phyloP scores from a whole-genome alignment of 2,329 filamentous ascomycete genomes.

The Aureobasidium melanogenum region DNA sequence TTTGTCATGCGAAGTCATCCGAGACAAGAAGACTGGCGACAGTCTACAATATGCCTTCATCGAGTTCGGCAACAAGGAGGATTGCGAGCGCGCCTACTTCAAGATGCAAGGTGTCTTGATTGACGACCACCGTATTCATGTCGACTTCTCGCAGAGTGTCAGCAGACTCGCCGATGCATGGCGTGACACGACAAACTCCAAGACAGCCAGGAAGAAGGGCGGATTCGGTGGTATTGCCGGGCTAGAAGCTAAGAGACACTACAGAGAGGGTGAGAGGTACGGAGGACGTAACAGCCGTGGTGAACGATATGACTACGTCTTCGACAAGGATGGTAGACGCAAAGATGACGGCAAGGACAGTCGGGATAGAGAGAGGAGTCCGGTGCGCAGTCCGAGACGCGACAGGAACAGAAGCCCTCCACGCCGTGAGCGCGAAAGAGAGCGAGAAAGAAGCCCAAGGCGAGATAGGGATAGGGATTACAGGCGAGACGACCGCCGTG shows the following conservation, averaged over 20 bases:
- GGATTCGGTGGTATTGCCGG: slow-evolving; percentile 87
- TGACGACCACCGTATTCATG: slow-evolving; percentile 93
- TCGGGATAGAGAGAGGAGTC: slow-evolving; percentile 19
- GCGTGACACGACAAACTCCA: slow-evolving; percentile 76
- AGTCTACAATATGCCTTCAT: slow-evolving; percentile 97
- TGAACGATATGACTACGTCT: slow-evolving; percentile 63
- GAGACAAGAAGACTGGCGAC: slow-evolving; percentile 87
- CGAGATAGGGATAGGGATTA: slow-evolving; percentile 11
- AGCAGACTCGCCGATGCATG: slow-evolving; percentile 80
- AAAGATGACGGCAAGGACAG: slow-evolving; percentile 13
- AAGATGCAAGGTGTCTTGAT: slow-evolving; percentile 98
- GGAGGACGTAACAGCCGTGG: slow-evolving; percentile 34
- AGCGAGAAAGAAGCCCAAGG: background rate
- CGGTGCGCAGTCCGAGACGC: slow-evolving; percentile 17
- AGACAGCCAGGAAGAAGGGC: slow-evolving; percentile 57
- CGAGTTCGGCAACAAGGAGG: slow-evolving; percentile 85
- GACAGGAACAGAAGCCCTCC: slow-evolving; percentile 8
- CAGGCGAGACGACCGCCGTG: slow-evolving; percentile 1
- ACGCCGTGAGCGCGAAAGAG: slow-evolving; percentile 2
- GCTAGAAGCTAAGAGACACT: slow-evolving; percentile 85
- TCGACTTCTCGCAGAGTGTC: slow-evolving; percentile 95
- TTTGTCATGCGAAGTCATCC: slow-evolving; percentile 88
- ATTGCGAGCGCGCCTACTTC: slow-evolving; percentile 92
- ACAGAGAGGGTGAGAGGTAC: slow-evolving; percentile 47
- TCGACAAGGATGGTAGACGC: slow-evolving; percentile 51